These are phyloP conservation scores for Nakaseomyces nivariensis DNA, from an alignment of 1,139 yeast genomes.

Conservation along the genomic window DNA sequence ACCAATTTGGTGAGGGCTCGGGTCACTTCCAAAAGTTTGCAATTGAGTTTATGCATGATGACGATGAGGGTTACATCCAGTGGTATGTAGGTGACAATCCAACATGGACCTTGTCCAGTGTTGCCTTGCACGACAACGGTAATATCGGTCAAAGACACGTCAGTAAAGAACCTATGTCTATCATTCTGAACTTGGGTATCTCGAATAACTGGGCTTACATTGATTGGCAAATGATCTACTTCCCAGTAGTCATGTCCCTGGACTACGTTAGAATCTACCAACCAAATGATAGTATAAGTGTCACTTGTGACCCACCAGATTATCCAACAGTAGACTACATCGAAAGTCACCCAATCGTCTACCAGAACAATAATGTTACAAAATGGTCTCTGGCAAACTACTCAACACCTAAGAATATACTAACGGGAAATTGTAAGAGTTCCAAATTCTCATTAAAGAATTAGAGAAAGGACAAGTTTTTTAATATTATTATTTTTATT, in stretches of 20 bases:
- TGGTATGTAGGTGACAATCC: slow-evolving; percentile 74
- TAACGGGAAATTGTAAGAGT: slow-evolving; percentile 36
- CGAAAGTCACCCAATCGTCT: slow-evolving; percentile 50
- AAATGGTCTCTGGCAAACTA: slow-evolving; percentile 61
- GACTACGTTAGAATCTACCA: slow-evolving; percentile 76
- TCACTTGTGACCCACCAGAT: slow-evolving; percentile 66
- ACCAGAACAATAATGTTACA: slow-evolving; percentile 52
- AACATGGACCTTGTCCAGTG: slow-evolving; percentile 49
- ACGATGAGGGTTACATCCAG: slow-evolving; percentile 54
- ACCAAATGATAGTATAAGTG: slow-evolving; percentile 39
- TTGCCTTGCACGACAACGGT: slow-evolving; percentile 69
- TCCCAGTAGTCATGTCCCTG: slow-evolving; percentile 56
- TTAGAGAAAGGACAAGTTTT: not conserved
- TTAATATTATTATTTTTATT: not conserved
- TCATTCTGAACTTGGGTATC: slow-evolving; percentile 66
- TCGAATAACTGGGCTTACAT: slow-evolving; percentile 76
- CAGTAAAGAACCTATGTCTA: slow-evolving; percentile 76
- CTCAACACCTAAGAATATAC: slow-evolving; percentile 44
- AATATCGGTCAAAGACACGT: slow-evolving; percentile 65
- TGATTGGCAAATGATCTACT: slow-evolving; percentile 57
- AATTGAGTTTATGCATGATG: slow-evolving; percentile 63
- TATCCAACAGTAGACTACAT: slow-evolving; percentile 71
- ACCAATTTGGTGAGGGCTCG: slow-evolving; percentile 43
- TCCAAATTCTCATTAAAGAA: slow-evolving; percentile 13
- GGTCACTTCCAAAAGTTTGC: slow-evolving; percentile 59